A percentile compares a stretch with the other conserved stretches of the same genome.
These are phyloP conservation scores for Salvia miltiorrhiza DNA, from an alignment of 257 asterid genomes.

Conservation along the genomic window DNA sequence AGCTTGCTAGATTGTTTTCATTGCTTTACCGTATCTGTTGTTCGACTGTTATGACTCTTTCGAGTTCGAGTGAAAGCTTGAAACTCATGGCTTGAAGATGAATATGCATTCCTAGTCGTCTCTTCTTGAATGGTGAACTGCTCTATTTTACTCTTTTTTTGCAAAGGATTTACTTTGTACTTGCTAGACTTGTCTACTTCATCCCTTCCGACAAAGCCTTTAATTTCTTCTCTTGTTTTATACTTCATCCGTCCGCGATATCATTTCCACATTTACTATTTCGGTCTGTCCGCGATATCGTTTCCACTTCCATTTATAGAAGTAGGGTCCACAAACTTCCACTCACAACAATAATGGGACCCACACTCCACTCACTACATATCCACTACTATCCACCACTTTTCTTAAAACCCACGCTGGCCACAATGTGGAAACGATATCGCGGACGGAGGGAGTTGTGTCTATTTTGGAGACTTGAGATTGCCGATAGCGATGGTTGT, in stretches of 20 bases:
- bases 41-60: not conserved
- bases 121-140: not conserved
- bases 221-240: not conserved
- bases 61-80: not conserved
- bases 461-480: not conserved
- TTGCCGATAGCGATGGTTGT: not conserved
- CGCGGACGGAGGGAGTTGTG: too few species aligned
- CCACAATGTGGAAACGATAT: too few species aligned
- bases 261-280: too few species aligned
- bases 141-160: not conserved
- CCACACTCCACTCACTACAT: too few species aligned
- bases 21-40: not conserved
- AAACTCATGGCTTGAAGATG: not conserved
- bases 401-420: too few species aligned
- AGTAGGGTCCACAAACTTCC: too few species aligned
- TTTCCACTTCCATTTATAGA: too few species aligned
- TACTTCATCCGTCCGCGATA: not conserved
- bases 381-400: too few species aligned
- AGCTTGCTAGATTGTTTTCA: not conserved
- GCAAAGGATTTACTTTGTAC: not conserved
- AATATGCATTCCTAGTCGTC: not conserved
- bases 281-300: too few species aligned
- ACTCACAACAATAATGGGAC: too few species aligned
- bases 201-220: not conserved
- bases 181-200: not conserved